Conservation (phyloP, 257 asterid genomes). For the Solanum chiquidenum region DNA sequence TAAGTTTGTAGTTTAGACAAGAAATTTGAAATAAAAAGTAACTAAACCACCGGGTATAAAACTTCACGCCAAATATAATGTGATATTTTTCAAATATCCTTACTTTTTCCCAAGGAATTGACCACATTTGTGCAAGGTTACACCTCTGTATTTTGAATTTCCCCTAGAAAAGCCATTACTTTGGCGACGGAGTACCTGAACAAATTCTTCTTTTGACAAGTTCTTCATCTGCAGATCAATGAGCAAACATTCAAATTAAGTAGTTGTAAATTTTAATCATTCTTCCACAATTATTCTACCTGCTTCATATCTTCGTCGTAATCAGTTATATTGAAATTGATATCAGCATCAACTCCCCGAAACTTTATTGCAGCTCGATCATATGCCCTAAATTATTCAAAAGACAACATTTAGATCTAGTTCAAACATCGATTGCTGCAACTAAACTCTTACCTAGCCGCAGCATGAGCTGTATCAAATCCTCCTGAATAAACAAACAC, state of each 20-base stretch:
- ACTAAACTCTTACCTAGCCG: slow-evolving; percentile 27
- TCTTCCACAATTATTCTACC: slow-evolving; percentile 6
- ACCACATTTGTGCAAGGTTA: slow-evolving; percentile 47
- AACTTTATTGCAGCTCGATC: slow-evolving; percentile 16
- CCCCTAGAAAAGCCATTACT: slow-evolving; percentile 95
- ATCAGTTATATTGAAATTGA: slow-evolving; percentile 28
- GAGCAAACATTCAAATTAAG: neutral
- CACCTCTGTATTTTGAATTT: slow-evolving; percentile 93
- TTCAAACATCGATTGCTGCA: neutral
- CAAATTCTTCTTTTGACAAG: slow-evolving; percentile 79
- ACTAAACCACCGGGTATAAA: neutral
- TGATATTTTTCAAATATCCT: neutral
- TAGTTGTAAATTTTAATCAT: neutral
- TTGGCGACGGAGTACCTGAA: slow-evolving; percentile 74
- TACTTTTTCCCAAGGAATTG: slow-evolving; percentile 90
- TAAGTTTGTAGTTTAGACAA: neutral
- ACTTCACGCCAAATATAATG: neutral
- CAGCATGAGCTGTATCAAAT: slow-evolving; percentile 36
- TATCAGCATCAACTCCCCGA: slow-evolving; percentile 33
- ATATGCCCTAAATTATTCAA: slow-evolving; percentile 16
- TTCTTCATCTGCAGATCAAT: slow-evolving; percentile 52
- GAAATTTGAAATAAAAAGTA: neutral
- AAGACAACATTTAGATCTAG: neutral
- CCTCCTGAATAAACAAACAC: slow-evolving; percentile 49
- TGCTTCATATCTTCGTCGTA: slow-evolving; percentile 31